Conservation (phyloP, 2,329 filamentous ascomycete species). For the Colletotrichum liaoningense region DNA sequence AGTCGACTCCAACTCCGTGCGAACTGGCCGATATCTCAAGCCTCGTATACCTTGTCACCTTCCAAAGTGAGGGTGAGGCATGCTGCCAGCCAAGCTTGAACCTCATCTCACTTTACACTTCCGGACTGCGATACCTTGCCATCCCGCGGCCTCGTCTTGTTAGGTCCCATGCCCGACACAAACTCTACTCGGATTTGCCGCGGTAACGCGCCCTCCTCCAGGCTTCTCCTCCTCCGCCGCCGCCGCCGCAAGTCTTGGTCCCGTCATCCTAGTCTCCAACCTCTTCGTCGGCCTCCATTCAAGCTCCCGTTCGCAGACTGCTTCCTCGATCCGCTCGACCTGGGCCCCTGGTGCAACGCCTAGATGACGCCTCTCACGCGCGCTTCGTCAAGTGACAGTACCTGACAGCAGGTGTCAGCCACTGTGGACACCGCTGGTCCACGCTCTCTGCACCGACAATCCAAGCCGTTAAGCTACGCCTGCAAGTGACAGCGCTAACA, state of each 20-base stretch:
- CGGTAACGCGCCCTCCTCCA: background rate
- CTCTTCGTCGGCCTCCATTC: background rate
- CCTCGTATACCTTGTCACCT: background rate
- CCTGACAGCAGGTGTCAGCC: conserved; percentile 27
- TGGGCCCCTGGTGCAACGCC: background rate
- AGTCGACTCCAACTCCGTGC: background rate
- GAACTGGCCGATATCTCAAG: background rate
- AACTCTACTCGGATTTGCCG: conserved; percentile 11
- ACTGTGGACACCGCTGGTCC: conserved; percentile 20
- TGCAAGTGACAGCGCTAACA: conserved; percentile 33
- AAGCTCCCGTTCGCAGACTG: background rate
- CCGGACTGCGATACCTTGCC: background rate
- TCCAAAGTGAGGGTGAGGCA: background rate
- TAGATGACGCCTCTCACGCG: conserved; percentile 3
- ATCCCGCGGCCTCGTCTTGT: conserved; percentile 1
- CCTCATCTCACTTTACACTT: conserved; percentile 1
- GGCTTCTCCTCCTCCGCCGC: background rate
- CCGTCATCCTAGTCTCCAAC: background rate
- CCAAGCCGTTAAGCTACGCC: conserved; percentile 28
- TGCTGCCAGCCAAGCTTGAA: background rate
- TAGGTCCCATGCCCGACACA: conserved; percentile 4
- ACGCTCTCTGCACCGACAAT: conserved; percentile 18
- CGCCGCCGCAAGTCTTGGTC: background rate
- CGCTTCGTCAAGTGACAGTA: conserved; percentile 10
- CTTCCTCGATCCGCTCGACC: background rate